Percentiles rank a stretch among this genome's conserved stretches.
Conservation (phyloP, 2,329 filamentous ascomycete genomes). For the Alternaria triticina region DNA sequence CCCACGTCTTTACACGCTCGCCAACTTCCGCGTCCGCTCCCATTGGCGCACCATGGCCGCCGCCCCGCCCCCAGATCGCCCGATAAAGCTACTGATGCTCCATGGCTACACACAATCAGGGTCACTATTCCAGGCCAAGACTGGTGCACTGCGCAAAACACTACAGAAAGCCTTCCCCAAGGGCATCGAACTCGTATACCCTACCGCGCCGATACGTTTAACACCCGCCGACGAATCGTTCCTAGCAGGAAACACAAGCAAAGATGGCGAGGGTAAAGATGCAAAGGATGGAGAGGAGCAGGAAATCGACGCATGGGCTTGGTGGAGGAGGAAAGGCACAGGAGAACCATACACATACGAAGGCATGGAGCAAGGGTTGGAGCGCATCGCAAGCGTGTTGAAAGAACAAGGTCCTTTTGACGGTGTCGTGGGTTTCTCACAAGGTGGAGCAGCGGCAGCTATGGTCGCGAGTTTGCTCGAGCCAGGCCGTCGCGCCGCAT, state of each 20-base stretch:
- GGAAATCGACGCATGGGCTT: slow-evolving; percentile 75
- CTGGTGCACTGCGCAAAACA: slow-evolving; percentile 82
- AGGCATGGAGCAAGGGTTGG: slow-evolving; percentile 72
- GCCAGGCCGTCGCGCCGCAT: slow-evolving; percentile 54
- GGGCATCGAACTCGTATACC: slow-evolving; percentile 56
- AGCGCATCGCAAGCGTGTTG: slow-evolving; percentile 58
- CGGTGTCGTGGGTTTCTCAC: slow-evolving; percentile 46
- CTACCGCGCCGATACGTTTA: slow-evolving; percentile 54
- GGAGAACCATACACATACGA: slow-evolving; percentile 64
- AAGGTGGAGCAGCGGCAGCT: slow-evolving; percentile 64
- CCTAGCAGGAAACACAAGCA: slow-evolving; percentile 37
- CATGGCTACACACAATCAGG: slow-evolving; percentile 90
- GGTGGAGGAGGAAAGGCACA: slow-evolving; percentile 75
- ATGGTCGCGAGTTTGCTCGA: slow-evolving; percentile 79
- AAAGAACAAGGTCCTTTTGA: slow-evolving; percentile 44
- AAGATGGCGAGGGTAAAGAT: slow-evolving; percentile 14
- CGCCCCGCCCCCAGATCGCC: slow-evolving; percentile 37
- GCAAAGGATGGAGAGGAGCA: slow-evolving; percentile 53
- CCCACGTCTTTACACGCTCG: slow-evolving; percentile 11
- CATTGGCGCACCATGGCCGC: slow-evolving; percentile 40
- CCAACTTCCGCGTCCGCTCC: slow-evolving; percentile 23
- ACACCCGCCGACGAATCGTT: slow-evolving; percentile 61
- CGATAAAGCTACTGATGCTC: slow-evolving; percentile 58
- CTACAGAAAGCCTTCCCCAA: slow-evolving; percentile 74
- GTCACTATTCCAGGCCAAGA: slow-evolving; percentile 83